Evolutionary conservation across 129 eudicot species (phyloP), one percentile per base, ranked within the genome.

Genomic region (Chrysanthemum lavandulifolium): DNA sequence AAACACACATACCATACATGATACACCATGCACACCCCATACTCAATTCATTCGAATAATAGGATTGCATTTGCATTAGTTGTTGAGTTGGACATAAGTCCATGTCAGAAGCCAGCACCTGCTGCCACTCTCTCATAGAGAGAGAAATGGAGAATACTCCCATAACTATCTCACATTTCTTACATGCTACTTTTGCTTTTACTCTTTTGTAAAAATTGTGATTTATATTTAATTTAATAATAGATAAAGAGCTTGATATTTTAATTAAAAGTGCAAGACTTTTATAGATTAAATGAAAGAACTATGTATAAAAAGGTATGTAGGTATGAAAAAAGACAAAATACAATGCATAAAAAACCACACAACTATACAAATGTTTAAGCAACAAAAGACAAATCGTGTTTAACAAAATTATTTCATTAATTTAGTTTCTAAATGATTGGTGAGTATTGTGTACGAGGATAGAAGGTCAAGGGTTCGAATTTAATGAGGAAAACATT

Each of bases 61-160:
- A 65, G 66, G 79, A 74, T 74, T 74, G 79, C 57, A 53, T 40
- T 40, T 40, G 47, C 47, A 40, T 40, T 40, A 40, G 47, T 65
- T 33, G 72, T 43, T 64, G 65, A 64, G 71, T 40, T 74, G 79
- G 79, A 74, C 72, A 36, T 40, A 74, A 74, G 72, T 74, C 71
- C 57, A 74, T 74, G 79, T 74, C 79, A 74, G 79, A 74, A 74
- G 31, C 43, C 72, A 74, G 72, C 79, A 65, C 79, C 65, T 74
- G 78, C 72, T 74, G 78, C 72, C 72, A 53, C 65, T 74, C 72
- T 63, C 59, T 60, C 3, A 31, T 10, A 60, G 76, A 60, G 76
- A 21, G 49, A 60, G 60, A 72, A 72, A 6, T 36, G 47, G 7
- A 40, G 47, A 61, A 72, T 72, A 29, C 76, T 12, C 68, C 78